phyloP scores from a whole-genome alignment of 1,139 yeast genomes.

The Magnusiomyces ingens region DNA sequence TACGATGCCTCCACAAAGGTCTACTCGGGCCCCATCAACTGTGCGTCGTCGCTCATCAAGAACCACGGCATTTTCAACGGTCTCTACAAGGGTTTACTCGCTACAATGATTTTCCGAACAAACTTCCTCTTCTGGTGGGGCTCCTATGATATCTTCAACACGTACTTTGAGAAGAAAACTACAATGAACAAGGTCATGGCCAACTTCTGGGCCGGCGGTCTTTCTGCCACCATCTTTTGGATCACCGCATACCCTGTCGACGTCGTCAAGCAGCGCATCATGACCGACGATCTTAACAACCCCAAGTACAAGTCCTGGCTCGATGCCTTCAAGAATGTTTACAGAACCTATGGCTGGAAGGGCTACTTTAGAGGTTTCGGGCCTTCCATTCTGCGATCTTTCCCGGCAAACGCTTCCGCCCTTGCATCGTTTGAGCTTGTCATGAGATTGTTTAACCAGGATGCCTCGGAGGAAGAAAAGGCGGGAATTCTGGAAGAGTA shows the following conservation, averaged over 20 bases:
- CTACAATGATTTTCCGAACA: slow-evolving; percentile 82
- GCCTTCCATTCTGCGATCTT: slow-evolving; percentile 56
- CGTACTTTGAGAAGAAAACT: slow-evolving; percentile 59
- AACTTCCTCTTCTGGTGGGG: slow-evolving; percentile 95
- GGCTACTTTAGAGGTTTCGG: slow-evolving; percentile 77
- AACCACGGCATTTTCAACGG: slow-evolving; percentile 69
- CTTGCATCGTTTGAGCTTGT: slow-evolving; percentile 84
- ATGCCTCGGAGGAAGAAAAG: neutral
- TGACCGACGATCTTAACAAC: slow-evolving; percentile 68
- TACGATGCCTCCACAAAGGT: slow-evolving; percentile 67
- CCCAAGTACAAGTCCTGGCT: slow-evolving; percentile 69
- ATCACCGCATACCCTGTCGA: slow-evolving; percentile 85
- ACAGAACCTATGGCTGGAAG: slow-evolving; percentile 43
- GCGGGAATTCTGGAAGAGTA: neutral
- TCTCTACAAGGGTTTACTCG: slow-evolving; percentile 69
- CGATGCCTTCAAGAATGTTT: slow-evolving; percentile 65
- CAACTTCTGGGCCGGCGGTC: slow-evolving; percentile 89
- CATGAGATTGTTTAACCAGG: slow-evolving; percentile 46
- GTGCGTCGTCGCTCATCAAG: slow-evolving; percentile 42
- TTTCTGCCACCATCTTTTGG: slow-evolving; percentile 82
- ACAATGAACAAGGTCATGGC: slow-evolving; percentile 57
- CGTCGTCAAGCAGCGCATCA: slow-evolving; percentile 78
- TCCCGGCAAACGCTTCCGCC: slow-evolving; percentile 94
- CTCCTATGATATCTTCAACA: slow-evolving; percentile 71
- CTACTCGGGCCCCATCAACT: slow-evolving; percentile 77